Base-by-base conservation (phyloP, 371 early-diverging fungal species). In the Blakeslea trispora region DNA sequence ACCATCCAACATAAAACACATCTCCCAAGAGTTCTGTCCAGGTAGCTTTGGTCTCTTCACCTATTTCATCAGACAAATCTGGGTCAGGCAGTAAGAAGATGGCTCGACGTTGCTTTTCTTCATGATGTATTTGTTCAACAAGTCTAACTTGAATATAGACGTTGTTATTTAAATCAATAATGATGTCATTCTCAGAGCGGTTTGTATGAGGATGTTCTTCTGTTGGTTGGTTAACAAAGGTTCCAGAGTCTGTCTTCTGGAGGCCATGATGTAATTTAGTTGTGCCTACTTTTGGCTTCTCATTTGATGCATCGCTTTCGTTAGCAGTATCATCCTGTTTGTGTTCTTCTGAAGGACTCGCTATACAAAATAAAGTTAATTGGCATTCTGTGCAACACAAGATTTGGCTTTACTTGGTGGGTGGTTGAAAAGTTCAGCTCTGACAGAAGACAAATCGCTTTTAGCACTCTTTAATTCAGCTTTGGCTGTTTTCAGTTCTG, bases 1-100 rank as follows among this genome's bases (percentile, higher is more conserved):
- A 59, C 68, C 74, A 74, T 1, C 78, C 78, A 13, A 78, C 78
- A 51, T 78, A 78, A 50, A 78, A 78, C 37, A 78, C 75, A 59
- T 78, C 78, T 14, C 75, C 73, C 35, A 78, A 69, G 13, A 78
- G 52, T 46, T 78, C 78, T 3, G 71, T 55, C 78, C 78, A 78
- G n/a, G 75, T 74, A 23, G 78, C 78, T 9, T 68, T 66, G 1
- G 69, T 55, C 50, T 78, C 73, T 57, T 65, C 60, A 24, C 69
- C 78, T 55, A 72, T 72, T 53, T 78, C 78, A 47, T 78, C 78
- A 10, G 78, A 78, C 31, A 78, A 55, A 61, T 78, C 78, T 1
- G 78, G 75, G 44, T 78, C 78, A 21, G 78, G 78, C 8, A 78
- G 44, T 46, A 59, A 21, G 45, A 76, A 76, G 23, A 76, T 57